Conservation (phyloP, 129 eudicot species). For the Flaveria robusta region DNA sequence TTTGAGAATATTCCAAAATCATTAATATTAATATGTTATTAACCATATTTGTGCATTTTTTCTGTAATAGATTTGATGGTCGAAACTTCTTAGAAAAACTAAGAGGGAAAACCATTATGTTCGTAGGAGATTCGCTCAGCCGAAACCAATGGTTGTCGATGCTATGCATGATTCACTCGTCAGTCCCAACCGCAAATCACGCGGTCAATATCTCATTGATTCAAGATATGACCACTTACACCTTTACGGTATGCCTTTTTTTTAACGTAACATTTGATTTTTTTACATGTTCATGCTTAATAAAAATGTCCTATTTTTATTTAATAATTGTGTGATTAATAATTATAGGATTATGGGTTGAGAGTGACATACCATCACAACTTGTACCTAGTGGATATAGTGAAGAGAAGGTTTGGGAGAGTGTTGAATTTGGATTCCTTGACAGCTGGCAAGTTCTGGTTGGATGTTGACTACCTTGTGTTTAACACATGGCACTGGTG, state of each 20-base stretch:
- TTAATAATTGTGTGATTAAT: neutral
- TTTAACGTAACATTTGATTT: neutral
- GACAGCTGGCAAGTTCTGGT: conserved; percentile 50
- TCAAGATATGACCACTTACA: conserved; percentile 48
- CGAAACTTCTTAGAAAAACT: conserved; percentile 50
- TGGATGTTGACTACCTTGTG: conserved; percentile 49
- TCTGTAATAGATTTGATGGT: conserved; percentile 63
- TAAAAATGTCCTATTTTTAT: neutral
- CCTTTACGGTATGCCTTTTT: conserved; percentile 48
- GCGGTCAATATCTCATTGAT: conserved; percentile 17
- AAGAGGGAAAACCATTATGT: conserved; percentile 77
- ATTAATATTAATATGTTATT: neutral
- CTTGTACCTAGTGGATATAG: conserved; percentile 56
- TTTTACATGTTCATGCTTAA: neutral
- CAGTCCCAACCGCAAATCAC: conserved; percentile 47
- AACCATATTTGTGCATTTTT: conserved; percentile 17
- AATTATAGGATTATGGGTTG: conserved; percentile 49
- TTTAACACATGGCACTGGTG: conserved; percentile 88
- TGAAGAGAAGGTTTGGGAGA: conserved; percentile 41
- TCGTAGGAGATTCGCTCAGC: conserved; percentile 82
- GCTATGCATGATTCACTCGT: conserved; percentile 57
- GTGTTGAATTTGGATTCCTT: conserved; percentile 47
- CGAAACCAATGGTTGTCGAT: conserved; percentile 76
- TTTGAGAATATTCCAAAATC: neutral
- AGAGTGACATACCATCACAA: conserved; percentile 52